Evolutionary conservation across 108 stramenopile genomes (phyloP).

Genomic region (Nitzschia sp.): DNA sequence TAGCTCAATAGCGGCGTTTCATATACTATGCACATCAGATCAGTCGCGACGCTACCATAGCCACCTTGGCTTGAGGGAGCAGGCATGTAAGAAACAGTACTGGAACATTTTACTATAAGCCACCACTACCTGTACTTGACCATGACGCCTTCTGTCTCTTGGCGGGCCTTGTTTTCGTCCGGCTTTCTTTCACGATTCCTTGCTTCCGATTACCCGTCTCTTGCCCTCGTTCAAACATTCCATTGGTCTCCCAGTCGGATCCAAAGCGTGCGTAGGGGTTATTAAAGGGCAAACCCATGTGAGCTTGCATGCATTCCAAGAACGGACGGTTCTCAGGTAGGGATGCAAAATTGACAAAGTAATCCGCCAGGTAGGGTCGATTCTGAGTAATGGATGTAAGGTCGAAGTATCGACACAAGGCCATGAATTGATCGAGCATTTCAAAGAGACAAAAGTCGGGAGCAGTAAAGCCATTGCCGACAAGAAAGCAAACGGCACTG

Average conservation of each 20-base stretch:
- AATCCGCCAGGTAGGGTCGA: background rate
- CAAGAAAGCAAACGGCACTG: conserved; percentile 3
- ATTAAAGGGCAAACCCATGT: conserved; percentile 34
- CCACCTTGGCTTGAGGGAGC: no score
- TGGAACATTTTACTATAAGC: no score
- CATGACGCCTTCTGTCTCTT: background rate
- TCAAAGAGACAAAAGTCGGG: conserved; percentile 49
- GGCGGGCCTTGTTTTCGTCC: background rate
- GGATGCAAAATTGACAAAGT: background rate
- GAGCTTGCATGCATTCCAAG: conserved; percentile 3
- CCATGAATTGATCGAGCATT: conserved; percentile 41
- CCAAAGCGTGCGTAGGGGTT: conserved; percentile 38
- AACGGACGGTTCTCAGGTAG: conserved; percentile 22
- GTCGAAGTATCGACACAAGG: conserved; percentile 11
- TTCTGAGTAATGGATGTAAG: background rate
- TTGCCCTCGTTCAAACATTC: background rate
- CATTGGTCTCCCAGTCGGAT: background rate
- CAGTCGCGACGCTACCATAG: no score
- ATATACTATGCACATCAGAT: no score
- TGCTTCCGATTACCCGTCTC: background rate
- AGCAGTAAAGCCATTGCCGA: conserved; percentile 25
- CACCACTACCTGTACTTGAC: no score
- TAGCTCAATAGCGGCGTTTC: no score
- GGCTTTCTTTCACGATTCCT: background rate
- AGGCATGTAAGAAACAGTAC: no score